Base-by-base conservation (phyloP, 2,329 filamentous ascomycete genomes). In the Coniochaeta prunicola region DNA sequence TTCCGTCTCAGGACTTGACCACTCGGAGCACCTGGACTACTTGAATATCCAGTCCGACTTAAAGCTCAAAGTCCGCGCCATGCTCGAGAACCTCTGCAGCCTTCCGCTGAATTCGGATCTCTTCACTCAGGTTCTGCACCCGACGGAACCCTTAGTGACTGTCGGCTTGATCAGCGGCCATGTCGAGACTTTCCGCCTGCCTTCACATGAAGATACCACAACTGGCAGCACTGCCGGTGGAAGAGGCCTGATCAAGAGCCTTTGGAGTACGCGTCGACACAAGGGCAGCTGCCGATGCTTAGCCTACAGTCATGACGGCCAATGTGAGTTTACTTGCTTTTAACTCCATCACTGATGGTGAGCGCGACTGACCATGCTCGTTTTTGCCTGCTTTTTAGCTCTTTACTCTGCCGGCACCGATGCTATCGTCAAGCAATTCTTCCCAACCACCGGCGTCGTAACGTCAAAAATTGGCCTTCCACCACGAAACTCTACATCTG, bases 51-150 rank as follows among this genome's bases (percentile, higher is more conserved):
- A 42, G 19, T 42, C 19, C 2, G 19, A 48, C 12, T 28, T 13
- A 48, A 7, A 48, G 26, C 42, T 48, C 21, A 21, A 30, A 17
- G 24, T 50, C 24, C 24, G 5, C 12, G 21, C 63, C 68, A 96
- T 96, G 91, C 91, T 96, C 70, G 92, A 97, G 73, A 96, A 91
- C 64, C 83, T 96, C 64, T 97, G 93, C 80, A 91, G 90, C 28
- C 84, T 97, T 53, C 92, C 92, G 63, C 85, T 97, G 53, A 83
- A 84, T 59, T 84, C 90, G 59, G 94, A 97, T 69, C 80, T 99
- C 67, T 97, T 99, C 76, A 76, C 91, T 1, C 92, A 96, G 73
- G 89, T 88, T 13, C 78, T 96, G 21, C 94, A 99, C 71, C 92
- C 94, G 1, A 83, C 81, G 0, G 86, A 92, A 70, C 91, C 93